Conservation (phyloP, 2,329 filamentous ascomycete genomes). For the Botryotinia narcissicola region DNA sequence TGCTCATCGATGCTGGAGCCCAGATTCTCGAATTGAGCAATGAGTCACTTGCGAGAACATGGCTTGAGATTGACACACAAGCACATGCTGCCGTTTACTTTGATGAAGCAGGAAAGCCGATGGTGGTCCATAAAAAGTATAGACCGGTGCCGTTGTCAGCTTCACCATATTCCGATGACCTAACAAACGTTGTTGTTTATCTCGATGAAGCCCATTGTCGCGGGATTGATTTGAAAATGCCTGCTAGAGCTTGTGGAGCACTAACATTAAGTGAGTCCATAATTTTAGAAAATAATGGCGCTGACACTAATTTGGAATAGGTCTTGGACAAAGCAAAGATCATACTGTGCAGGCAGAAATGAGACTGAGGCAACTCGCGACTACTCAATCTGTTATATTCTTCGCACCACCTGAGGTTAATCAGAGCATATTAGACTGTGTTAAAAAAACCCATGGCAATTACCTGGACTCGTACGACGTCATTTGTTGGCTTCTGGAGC, state of each 20-base stretch:
- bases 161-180: conserved; percentile 29
- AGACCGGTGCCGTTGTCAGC: conserved; percentile 28
- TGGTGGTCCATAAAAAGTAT: conserved; percentile 26
- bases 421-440: conserved; percentile 52
- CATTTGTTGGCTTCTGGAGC: conserved; percentile 60
- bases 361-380: conserved; percentile 58
- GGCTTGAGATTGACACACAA: conserved; percentile 26
- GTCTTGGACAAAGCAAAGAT: conserved; percentile 32
- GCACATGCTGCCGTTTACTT: conserved; percentile 28
- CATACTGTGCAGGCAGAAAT: conserved; percentile 65
- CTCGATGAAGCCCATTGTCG: conserved; percentile 35
- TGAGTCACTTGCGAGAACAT: conserved; percentile 24
- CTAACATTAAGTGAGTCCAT: conserved; percentile 27
- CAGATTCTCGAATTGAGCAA: conserved; percentile 61
- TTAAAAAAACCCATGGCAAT: conserved; percentile 36
- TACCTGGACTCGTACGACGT: conserved; percentile 45
- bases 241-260: conserved; percentile 23
- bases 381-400: conserved; percentile 35
- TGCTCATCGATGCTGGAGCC: conserved; percentile 64
- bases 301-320: neutral
- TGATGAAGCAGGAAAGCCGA: conserved; percentile 23
- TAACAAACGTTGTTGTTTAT: conserved; percentile 30
- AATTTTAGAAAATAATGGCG: too few species aligned
- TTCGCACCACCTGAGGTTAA: conserved; percentile 37
- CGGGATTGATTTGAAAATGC: conserved; percentile 33